Base-by-base conservation (phyloP, 2,329 filamentous ascomycete species). In the Penicillium fuscoglaucum region DNA sequence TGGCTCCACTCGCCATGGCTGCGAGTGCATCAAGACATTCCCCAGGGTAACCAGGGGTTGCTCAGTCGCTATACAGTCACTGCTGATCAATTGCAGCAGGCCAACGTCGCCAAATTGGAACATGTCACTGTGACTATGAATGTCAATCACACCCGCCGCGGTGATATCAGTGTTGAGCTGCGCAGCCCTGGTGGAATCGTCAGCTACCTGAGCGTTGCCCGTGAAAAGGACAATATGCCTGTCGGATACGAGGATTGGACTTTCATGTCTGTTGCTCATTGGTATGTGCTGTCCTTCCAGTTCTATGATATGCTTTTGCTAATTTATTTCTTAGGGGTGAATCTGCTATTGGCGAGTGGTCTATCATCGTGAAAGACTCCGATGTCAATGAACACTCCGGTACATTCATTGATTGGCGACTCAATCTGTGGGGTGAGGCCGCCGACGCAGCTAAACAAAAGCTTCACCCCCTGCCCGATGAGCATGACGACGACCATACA, bases 91-190 rank as follows among this genome's bases (percentile, higher is more conserved):
- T 79, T 98, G 57, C 85, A 88, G 70, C 77, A 86, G 24, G 91
- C 91, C 65, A 99, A 99, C 71, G 74, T 99, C 15, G 91, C 87
- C 68, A 87, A 90, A 17, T 72, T 99, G 28, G 95, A 99, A 79
- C 95, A 99, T 76, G 90, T 99, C 37, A 98, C 93, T 0, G 85
- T 99, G 37, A 98, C 93, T 3, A 99, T 99, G 93, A 99, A 99
- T 69, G 84, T 97, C 26, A 85, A 90, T 55, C 95, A 99, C 72
- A 87, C 84, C 2, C 88, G 90, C 59, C 89, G 95, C 64, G 95
- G 95, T 57, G 95, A 99, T 73, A 75, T 99, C 28, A 96, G 91
- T 70, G 93, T 96, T 39, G 95, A 99, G 70, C 80, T 99, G 46
- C 85, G 90, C 70, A 96, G 92, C 67, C 95, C 95, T 0, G 81